Evolutionary conservation across 2,329 filamentous ascomycete genomes (phyloP).

Genomic region (Conoideocrella luteorostrata): DNA sequence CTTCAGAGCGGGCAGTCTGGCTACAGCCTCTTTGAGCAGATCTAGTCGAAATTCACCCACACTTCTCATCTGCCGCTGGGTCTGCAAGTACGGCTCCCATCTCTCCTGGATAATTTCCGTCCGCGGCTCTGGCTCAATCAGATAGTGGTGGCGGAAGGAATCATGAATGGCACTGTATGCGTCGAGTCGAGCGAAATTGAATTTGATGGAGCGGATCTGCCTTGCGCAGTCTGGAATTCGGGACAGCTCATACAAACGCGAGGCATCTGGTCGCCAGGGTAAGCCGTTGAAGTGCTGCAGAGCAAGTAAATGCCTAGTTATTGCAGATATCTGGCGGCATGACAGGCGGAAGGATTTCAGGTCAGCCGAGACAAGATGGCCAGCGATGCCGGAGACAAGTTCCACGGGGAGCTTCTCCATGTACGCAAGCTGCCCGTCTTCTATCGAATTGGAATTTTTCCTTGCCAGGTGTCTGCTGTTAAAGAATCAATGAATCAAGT

Average conservation of each 20-base stretch:
- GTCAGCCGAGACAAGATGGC: conserved; percentile 30
- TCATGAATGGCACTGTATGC: conserved; percentile 32
- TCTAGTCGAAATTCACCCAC: background rate
- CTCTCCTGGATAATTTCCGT: conserved; percentile 27
- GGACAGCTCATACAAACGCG: conserved; percentile 37
- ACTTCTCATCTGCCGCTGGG: conserved; percentile 21
- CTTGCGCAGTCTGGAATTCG: conserved; percentile 33
- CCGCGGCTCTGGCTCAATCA: conserved; percentile 30
- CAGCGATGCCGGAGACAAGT: conserved; percentile 36
- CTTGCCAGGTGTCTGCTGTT: too few relatives aligned
- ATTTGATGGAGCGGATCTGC: conserved; percentile 35
- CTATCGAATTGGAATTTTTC: too few relatives aligned
- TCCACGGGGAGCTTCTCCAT: conserved; percentile 27
- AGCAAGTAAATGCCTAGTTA: conserved; percentile 38
- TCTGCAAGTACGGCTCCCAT: conserved; percentile 30
- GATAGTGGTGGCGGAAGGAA: conserved; percentile 30
- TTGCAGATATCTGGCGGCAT: conserved; percentile 30
- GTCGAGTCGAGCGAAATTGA: conserved; percentile 39
- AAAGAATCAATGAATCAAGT: too few relatives aligned
- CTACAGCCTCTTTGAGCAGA: conserved; percentile 7
- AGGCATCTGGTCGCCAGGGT: conserved; percentile 39
- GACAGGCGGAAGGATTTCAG: conserved; percentile 35
- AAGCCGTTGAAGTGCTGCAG: conserved; percentile 34
- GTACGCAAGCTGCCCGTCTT: background rate
- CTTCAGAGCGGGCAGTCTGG: conserved; percentile 15